phyloP scores from a whole-genome alignment of 345 rosid species.

The Lagerstroemia speciosa region DNA sequence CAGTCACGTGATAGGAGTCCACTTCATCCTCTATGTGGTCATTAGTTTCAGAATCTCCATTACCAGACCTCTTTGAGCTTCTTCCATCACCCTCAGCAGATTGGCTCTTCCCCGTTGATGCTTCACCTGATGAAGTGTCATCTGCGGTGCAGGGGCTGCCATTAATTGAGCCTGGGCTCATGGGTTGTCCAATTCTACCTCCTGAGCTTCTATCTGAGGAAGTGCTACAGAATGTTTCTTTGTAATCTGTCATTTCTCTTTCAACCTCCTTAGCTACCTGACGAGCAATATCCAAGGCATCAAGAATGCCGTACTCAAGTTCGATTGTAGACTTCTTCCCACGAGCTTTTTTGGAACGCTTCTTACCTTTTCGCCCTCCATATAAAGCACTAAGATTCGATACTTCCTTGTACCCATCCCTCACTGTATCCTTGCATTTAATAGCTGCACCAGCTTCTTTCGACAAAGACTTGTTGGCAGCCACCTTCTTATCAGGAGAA shows the following conservation, averaged over 20 bases:
- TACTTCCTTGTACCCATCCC: conserved; percentile 30
- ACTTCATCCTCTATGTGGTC: conserved; percentile 28
- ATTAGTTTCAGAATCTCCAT: conserved; percentile 20
- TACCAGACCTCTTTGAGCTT: too few species aligned
- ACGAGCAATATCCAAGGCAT: conserved; percentile 88
- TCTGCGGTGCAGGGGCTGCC: conserved; percentile 18
- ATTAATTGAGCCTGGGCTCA: conserved; percentile 39
- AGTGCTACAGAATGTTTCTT: conserved; percentile 55
- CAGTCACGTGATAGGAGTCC: conserved; percentile 50
- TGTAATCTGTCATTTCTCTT: conserved; percentile 58
- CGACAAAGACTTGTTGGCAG: conserved; percentile 24
- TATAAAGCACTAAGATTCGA: conserved; percentile 31
- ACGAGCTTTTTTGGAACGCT: conserved; percentile 31
- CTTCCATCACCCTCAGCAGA: conserved; percentile 26
- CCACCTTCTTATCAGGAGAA: conserved; percentile 28
- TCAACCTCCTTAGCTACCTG: conserved; percentile 91
- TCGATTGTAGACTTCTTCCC: conserved; percentile 42
- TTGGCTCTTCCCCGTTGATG: conserved; percentile 30
- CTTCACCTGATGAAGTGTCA: conserved; percentile 29
- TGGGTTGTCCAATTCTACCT: conserved; percentile 35
- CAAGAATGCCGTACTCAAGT: conserved; percentile 67
- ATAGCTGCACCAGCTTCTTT: conserved; percentile 26
- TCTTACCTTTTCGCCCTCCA: conserved; percentile 23
- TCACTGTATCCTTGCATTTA: conserved; percentile 27
- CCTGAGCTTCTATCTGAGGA: conserved; percentile 41